Base-by-base conservation (phyloP, 2,329 filamentous ascomycete species). In the Penicillium italicum region DNA sequence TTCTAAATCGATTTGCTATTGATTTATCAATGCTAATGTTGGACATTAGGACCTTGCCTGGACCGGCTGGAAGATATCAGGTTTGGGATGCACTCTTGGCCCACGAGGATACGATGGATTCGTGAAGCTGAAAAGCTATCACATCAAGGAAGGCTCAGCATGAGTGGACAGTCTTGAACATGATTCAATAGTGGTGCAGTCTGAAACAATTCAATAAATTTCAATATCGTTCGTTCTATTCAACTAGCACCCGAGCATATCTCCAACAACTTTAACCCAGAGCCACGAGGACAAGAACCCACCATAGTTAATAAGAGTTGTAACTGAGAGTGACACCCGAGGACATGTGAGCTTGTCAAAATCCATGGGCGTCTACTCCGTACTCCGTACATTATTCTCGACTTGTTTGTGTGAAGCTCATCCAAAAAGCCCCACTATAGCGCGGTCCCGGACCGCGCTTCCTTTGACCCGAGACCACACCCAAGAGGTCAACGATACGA, bases 21-120 rank as follows among this genome's bases (percentile, higher is more conserved):
- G 11, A 12, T 5, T 37, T 28, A 16, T 22, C 18, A 16, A 12
- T 20, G 14, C 51, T 58, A 34, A 60, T 36, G 24, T 8, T 28
- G 12, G 18, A 63, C 2, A 9, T 12, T 38, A 92, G 89, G 90
- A 94, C 73, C 82, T 94, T 63, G 90, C 90, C 10, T 94, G 90
- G 90, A 92, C 90, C 3, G 92, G 92, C 7, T 96, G 90, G 90
- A 97, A 96, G 79, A 89, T 94, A 70, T 96, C 91, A 52, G 91
- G 92, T 59, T 90, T 89, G 75, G 92, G 92, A 31, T 87, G 89
- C 66, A 96, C 91, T 9, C 77, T 97, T 66, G 91, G 90, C 74
- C 87, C 80, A 63, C 93, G 90, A 67, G 92, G 90, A 12, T 97
- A 92, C 69, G 91, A 96, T 65, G 89, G 93, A 68, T 96, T 96